Evolutionary conservation across 2,329 filamentous ascomycete genomes (phyloP), one percentile per base, ranked within the genome.

Genomic region (Trichoderma gracile): DNA sequence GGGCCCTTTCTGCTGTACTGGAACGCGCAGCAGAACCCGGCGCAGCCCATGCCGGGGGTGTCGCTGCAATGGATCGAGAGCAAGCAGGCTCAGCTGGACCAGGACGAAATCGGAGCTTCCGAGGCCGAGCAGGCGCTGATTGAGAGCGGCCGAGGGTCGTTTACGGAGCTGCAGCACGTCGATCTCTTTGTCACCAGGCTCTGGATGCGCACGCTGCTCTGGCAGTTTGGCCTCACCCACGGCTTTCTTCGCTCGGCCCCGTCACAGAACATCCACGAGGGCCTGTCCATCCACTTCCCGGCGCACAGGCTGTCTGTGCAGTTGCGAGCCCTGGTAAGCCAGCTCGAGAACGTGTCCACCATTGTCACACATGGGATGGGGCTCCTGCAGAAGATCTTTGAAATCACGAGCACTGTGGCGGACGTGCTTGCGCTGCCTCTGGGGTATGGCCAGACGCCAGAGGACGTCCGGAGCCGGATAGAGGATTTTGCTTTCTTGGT

Each of bases 361-460:
- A 80, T 86, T 65, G 80, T 80, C 30, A 80, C 84, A 5, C 83
- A 87, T 68, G 84, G 84, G 8, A 82, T 78, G 43, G 82, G 82
- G 23, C 84, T 87, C 62, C 75, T 86, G 59, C 81, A 84, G 66
- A 87, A 87, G 70, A 75, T 87, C 5, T 85, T 87, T 63, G 84
- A 87, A 69, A 84, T 87, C 66, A 82, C 83, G 0, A 84, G 83
- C 70, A 86, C 83, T 2, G 83, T 86, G 52, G 83, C 84, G 9
- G 84, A 86, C 67, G 84, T 87, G 2, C 77, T 86, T 23, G 81
- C 83, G 50, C 74, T 85, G 15, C 81, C 82, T 0, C 76, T 78
- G 7, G 78, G 77, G 0, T 78, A 79, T 0, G 66, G 68, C 25
- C 57, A 74, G 62, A 71, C 69, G 9, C 72, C 79, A 4, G 77